Conservation (phyloP, 192 early-diverging fungal species). For the Linnemannia elongata region DNA sequence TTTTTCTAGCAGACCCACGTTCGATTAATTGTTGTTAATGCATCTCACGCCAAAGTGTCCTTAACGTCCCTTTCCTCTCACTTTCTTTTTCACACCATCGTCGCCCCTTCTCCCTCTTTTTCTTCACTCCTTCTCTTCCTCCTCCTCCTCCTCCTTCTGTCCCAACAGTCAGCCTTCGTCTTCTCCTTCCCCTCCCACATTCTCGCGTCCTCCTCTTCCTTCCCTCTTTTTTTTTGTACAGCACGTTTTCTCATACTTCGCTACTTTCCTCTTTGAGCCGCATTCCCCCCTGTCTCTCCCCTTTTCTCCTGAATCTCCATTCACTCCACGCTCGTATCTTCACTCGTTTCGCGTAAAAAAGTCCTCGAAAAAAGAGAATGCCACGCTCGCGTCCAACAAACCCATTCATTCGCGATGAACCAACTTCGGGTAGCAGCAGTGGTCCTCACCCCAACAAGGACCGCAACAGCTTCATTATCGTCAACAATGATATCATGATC, state of each 20-base stretch:
- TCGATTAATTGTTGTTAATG: not conserved
- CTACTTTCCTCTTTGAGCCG: not conserved
- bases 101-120: not conserved
- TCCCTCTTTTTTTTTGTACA: too few species aligned
- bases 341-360: not conserved
- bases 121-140: too few species aligned
- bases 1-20: not conserved
- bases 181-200: not conserved
- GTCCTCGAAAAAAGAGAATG: not conserved
- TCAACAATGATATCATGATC: constrained; percentile 54
- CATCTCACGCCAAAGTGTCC: not conserved
- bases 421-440: constrained; percentile 1
- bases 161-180: not conserved
- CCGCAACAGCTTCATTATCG: constrained; percentile 23
- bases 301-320: too few species aligned
- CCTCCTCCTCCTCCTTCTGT: too few species aligned
- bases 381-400: constrained; percentile 3
- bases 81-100: not conserved
- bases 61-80: not conserved
- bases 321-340: not conserved
- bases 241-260: too few species aligned
- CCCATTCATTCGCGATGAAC: constrained; percentile 5
- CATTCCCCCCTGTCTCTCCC: too few species aligned
- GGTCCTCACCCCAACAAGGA: constrained; percentile 10
- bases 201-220: not conserved